Conservation (phyloP, 2,329 filamentous ascomycete species). For the Fusarium brachygibbosum region DNA sequence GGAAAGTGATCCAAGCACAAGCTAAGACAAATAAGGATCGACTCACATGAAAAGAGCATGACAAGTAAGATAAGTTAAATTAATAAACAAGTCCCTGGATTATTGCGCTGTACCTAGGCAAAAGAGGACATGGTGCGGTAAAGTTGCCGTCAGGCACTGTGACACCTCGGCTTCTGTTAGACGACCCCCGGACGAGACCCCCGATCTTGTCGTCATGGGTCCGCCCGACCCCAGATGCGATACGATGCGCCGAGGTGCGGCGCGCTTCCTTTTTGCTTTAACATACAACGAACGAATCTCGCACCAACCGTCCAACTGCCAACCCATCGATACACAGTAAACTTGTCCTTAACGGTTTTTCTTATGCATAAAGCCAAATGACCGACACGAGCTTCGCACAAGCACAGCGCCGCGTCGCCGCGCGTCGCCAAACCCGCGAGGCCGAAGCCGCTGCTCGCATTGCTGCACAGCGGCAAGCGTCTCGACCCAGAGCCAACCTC, state of each 20-base stretch:
- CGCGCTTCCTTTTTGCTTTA: constrained; percentile 34
- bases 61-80: not conserved
- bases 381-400: constrained; percentile 80
- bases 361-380: constrained; percentile 57
- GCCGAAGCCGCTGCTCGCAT: constrained; percentile 71
- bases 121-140: not conserved
- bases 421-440: constrained; percentile 83
- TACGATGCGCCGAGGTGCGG: constrained; percentile 21
- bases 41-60: constrained; percentile 9
- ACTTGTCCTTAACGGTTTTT: constrained; percentile 7
- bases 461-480: constrained; percentile 64
- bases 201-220: constrained; percentile 42
- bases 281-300: constrained; percentile 23
- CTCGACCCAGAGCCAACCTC: constrained; percentile 67
- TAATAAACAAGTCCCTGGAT: not conserved
- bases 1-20: not conserved
- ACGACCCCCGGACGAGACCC: constrained; percentile 19
- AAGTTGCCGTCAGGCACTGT: constrained; percentile 14
- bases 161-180: constrained; percentile 45
- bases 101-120: constrained; percentile 1
- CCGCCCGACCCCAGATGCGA: constrained; percentile 40
- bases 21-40: not conserved
- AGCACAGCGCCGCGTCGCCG: constrained; percentile 87
- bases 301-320: constrained; percentile 8
- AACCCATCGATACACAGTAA: constrained; percentile 2